Percentiles rank a stretch among this genome's conserved stretches.
Evolutionary conservation across 2,329 filamentous ascomycete species (phyloP).

Genomic region (Apiospora malaysiana): DNA sequence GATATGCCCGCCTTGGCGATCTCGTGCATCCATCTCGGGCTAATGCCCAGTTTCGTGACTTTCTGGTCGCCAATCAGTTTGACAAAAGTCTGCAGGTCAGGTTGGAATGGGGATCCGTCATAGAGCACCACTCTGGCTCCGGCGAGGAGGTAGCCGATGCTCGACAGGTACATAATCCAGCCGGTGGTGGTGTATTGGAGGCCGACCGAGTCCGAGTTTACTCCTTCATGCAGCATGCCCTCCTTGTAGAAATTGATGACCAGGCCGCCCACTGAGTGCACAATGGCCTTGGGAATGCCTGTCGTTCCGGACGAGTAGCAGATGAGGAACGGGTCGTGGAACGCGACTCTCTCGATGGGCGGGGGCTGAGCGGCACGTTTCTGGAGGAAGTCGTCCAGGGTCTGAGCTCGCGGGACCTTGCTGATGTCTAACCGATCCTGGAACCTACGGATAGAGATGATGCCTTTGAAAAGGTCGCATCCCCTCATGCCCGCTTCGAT

Average conservation of each 20-base stretch:
- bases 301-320: constrained; percentile 85
- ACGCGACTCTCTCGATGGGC: constrained; percentile 66
- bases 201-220: constrained; percentile 46
- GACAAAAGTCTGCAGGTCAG: constrained; percentile 68
- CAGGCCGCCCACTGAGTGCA: constrained; percentile 74
- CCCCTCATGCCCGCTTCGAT: constrained; percentile 67
- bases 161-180: constrained; percentile 87
- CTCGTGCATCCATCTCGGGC: constrained; percentile 78
- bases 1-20: constrained; percentile 67
- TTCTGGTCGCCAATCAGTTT: constrained; percentile 65
- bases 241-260: constrained; percentile 66
- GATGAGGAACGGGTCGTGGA: constrained; percentile 78
- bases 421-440: constrained; percentile 63
- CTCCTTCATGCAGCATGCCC: constrained; percentile 54
- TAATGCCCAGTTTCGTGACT: constrained; percentile 77
- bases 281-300: constrained; percentile 83
- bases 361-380: constrained; percentile 43
- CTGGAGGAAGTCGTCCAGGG: constrained; percentile 52
- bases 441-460: constrained; percentile 73
- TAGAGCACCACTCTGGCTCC: constrained; percentile 74
- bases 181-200: constrained; percentile 72
- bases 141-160: constrained; percentile 61
- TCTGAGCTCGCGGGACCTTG: constrained; percentile 53
- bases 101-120: constrained; percentile 81
- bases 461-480: constrained; percentile 64